Conservation (phyloP, 129 eudicot species). For the Ambrosia trifida region DNA sequence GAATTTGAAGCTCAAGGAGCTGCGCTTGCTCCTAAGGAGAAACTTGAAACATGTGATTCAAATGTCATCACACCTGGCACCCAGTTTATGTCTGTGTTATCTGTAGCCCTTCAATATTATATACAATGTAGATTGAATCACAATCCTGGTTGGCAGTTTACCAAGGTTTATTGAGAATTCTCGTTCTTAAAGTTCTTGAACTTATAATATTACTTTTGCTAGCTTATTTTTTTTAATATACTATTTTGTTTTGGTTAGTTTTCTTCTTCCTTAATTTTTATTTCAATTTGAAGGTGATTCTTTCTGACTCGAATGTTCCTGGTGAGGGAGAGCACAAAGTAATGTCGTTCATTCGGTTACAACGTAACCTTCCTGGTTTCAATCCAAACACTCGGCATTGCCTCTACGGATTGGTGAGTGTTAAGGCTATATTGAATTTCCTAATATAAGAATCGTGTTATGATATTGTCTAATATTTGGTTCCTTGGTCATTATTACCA, state of each 20-base stretch:
- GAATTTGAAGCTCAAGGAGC: constrained; percentile 79
- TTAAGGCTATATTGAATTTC: not conserved
- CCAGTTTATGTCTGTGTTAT: constrained; percentile 87
- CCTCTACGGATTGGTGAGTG: constrained; percentile 82
- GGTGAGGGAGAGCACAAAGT: constrained; percentile 99
- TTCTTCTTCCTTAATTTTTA: constrained; percentile 44
- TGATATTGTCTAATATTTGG: not conserved
- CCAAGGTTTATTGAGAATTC: constrained; percentile 54
- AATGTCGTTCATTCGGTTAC: constrained; percentile 92
- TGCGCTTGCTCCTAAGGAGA: constrained; percentile 61
- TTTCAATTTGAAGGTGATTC: constrained; percentile 84
- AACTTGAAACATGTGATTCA: constrained; percentile 83
- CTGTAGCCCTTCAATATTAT: constrained; percentile 85
- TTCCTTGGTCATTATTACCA: not conserved
- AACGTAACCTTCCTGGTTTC: constrained; percentile 87
- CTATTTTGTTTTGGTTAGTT: constrained; percentile 44
- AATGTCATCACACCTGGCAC: constrained; percentile 99
- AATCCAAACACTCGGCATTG: constrained; percentile 94
- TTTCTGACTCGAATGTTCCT: constrained; percentile 97
- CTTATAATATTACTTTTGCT: constrained; percentile 22
- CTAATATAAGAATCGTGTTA: not conserved
- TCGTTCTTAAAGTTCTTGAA: constrained; percentile 15
- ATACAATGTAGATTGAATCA: constrained; percentile 72
- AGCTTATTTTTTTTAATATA: constrained; percentile 37
- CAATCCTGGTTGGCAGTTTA: constrained; percentile 80